These are phyloP conservation scores for Corymbia citriodora DNA, from an alignment of 441 rosid genomes.

Conservation along the genomic window DNA sequence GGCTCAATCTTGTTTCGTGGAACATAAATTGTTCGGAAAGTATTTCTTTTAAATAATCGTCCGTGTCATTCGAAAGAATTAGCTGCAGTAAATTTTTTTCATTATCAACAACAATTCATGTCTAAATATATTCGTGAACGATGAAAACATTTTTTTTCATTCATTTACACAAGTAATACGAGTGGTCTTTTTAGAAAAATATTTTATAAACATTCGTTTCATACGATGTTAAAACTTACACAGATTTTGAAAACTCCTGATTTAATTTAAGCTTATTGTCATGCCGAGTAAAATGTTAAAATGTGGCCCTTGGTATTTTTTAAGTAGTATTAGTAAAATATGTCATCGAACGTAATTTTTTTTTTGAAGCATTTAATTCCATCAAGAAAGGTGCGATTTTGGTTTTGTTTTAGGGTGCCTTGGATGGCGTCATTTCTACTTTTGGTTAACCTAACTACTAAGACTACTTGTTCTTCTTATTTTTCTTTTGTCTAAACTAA, in stretches of 20 bases:
- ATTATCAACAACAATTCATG: no score
- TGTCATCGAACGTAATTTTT: background rate
- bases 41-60: rapidly evolving
- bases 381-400: background rate
- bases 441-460: background rate
- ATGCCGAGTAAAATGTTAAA: background rate
- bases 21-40: no score
- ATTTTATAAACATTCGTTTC: rapidly evolving
- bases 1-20: background rate
- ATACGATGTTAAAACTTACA: no score
- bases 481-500: background rate
- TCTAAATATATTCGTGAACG: background rate
- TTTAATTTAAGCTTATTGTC: background rate
- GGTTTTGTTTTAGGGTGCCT: background rate
- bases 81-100: background rate
- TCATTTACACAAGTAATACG: no score
- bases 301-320: background rate
- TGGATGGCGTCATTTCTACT: background rate
- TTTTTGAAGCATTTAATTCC: background rate
- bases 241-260: background rate
- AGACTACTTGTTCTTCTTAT: no score
- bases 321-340: background rate
- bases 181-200: no score
- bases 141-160: background rate
- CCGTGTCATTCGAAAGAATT: no score